Conservation (phyloP, 1,284 basidiomycete species). For the Trichosporon coremiiforme region DNA sequence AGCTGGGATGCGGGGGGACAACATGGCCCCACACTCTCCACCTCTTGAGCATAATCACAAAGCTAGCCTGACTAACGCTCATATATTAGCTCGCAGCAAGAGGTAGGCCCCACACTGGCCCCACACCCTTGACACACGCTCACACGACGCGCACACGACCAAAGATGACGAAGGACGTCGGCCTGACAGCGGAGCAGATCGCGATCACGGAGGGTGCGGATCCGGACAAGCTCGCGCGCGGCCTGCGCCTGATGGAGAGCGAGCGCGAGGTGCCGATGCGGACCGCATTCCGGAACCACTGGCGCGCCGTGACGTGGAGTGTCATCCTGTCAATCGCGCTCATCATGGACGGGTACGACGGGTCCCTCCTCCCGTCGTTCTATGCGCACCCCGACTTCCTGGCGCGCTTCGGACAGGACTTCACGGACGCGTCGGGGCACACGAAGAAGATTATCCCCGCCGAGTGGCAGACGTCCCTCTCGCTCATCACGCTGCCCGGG, state of each 20-base stretch:
- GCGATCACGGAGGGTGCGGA: neutral
- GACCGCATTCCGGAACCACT: constrained; percentile 29
- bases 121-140: neutral
- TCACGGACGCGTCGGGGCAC: constrained; percentile 17
- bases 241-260: constrained; percentile 22
- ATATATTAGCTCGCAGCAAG: neutral
- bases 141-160: neutral
- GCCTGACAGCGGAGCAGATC: constrained; percentile 23
- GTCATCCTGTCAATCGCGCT: constrained; percentile 34
- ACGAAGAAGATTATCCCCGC: constrained; percentile 46
- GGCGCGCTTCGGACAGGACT: neutral
- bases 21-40: no score
- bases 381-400: constrained; percentile 4
- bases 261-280: constrained; percentile 28
- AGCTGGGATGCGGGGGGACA: no score
- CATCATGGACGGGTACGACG: constrained; percentile 35
- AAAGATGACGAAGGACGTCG: constrained; percentile 14
- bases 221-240: constrained; percentile 22
- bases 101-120: no score
- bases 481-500: constrained; percentile 48
- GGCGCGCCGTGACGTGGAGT: constrained; percentile 31
- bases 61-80: no score
- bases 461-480: constrained; percentile 57
- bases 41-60: no score
- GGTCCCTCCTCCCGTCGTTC: neutral